Conservation (phyloP, 192 early-diverging fungal species). For the Entomortierella parvispora region DNA sequence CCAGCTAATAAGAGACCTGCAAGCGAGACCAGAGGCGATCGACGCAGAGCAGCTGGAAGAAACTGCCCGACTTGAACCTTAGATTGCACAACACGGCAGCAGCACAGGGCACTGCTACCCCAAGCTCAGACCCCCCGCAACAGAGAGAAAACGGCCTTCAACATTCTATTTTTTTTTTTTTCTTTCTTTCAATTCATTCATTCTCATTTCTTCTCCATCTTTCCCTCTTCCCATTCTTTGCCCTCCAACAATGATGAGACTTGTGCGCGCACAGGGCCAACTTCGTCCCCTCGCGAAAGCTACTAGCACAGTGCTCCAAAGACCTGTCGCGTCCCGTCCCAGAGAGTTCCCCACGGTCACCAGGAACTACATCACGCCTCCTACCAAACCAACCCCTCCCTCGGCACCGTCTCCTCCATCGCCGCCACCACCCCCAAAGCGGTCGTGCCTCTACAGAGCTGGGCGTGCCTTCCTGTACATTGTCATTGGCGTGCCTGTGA, state of each 20-base stretch:
- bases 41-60: too few species aligned
- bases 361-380: not conserved
- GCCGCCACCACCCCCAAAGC: conserved; percentile 13
- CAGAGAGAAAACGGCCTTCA: too few species aligned
- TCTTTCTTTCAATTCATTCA: not conserved
- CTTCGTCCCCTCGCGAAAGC: conserved; percentile 4
- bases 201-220: not conserved
- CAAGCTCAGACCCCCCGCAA: too few species aligned
- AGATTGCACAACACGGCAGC: too few species aligned
- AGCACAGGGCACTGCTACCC: too few species aligned
- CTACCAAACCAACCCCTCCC: conserved; percentile 3
- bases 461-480: conserved; percentile 20
- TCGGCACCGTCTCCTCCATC: conserved; percentile 13
- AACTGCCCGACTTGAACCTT: too few species aligned
- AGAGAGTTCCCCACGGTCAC: conserved; percentile 4
- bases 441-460: conserved; percentile 25
- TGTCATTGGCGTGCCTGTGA: conserved; percentile 19
- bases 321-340: not conserved
- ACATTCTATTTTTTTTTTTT: not conserved
- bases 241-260: conserved; percentile 21
- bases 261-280: conserved; percentile 19
- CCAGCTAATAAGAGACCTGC: too few species aligned
- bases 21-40: too few species aligned
- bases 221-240: not conserved
- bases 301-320: conserved; percentile 1